Percentiles rank a stretch among this genome's conserved stretches.
phyloP scores from a whole-genome alignment of 176 grass and related monocot genomes.

The Pontederia crassipes region DNA sequence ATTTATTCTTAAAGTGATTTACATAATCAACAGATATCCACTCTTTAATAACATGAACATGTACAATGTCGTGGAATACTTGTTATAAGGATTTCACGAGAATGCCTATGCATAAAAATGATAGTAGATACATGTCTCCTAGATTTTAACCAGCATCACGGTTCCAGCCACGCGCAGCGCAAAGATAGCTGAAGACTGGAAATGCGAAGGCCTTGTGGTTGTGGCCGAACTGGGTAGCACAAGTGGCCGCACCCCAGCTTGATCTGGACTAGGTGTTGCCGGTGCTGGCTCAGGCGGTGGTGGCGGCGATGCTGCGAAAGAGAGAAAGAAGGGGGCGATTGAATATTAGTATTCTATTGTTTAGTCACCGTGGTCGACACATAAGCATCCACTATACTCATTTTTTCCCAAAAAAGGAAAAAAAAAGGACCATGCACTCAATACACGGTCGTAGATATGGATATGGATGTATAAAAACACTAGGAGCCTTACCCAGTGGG shows the following conservation, averaged over 20 bases:
- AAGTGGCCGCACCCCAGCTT: not conserved
- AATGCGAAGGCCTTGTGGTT: not conserved
- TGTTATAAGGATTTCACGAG: not conserved
- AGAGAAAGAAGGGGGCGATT: not conserved
- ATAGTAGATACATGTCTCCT: not conserved
- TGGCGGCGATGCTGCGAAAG: not conserved
- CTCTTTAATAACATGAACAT: no score
- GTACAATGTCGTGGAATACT: not conserved
- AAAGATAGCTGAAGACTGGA: not conserved
- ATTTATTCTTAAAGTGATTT: no score
- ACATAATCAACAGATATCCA: no score
- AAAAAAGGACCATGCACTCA: no score
- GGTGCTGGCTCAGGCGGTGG: not conserved
- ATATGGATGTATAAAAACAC: not conserved
- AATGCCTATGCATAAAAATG: not conserved
- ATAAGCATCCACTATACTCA: no score
- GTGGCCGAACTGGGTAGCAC: constrained; percentile 5
- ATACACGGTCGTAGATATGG: not conserved
- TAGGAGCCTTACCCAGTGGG: constrained; percentile 32
- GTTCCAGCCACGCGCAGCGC: not conserved
- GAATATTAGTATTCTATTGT: no score
- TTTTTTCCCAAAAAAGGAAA: no score
- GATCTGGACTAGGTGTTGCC: not conserved
- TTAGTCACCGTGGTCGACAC: no score
- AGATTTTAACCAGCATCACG: not conserved